These are phyloP conservation scores for Trichosporon sp. DNA, from an alignment of 1,284 basidiomycete genomes.

Conservation along the genomic window DNA sequence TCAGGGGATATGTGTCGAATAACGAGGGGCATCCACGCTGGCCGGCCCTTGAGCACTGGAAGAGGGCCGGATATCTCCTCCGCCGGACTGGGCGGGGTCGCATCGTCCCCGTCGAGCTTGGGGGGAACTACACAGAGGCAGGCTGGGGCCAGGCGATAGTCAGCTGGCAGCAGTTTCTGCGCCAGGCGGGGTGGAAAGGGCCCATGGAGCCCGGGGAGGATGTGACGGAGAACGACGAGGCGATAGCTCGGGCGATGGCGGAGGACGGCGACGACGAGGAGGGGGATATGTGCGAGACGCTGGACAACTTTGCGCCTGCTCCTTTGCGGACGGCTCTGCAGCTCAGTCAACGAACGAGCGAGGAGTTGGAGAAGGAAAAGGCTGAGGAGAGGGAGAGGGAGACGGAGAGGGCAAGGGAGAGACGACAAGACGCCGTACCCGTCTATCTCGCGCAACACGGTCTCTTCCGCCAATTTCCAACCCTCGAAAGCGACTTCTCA, in stretches of 20 bases:
- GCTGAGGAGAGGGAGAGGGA: too few relatives aligned
- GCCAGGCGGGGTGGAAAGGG: slow-evolving; percentile 60
- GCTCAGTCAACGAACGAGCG: too few relatives aligned
- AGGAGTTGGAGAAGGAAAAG: too few relatives aligned
- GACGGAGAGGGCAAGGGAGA: too few relatives aligned
- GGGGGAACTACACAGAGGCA: slow-evolving; percentile 75
- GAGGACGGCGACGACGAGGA: not conserved
- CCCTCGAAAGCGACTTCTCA: slow-evolving; percentile 70
- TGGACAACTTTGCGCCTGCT: not conserved
- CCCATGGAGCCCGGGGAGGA: too few relatives aligned
- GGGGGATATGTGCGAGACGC: not conserved
- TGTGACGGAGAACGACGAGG: too few relatives aligned
- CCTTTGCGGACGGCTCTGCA: not conserved
- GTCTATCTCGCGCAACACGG: slow-evolving; percentile 92
- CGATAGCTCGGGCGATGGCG: too few relatives aligned
- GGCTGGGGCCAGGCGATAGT: slow-evolving; percentile 84
- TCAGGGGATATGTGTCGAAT: slow-evolving; percentile 62
- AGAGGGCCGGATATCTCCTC: slow-evolving; percentile 68
- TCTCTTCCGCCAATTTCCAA: slow-evolving; percentile 81
- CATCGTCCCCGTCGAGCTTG: slow-evolving; percentile 87
- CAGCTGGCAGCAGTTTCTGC: slow-evolving; percentile 74
- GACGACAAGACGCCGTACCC: slow-evolving; percentile 25
- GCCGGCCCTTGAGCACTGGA: slow-evolving; percentile 64
- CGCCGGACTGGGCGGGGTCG: slow-evolving; percentile 72
- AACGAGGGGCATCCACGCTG: slow-evolving; percentile 72